Evolutionary conservation across 2,329 filamentous ascomycete genomes (phyloP), one percentile per base, ranked within the genome.

Genomic region (Claviceps sorghi): DNA sequence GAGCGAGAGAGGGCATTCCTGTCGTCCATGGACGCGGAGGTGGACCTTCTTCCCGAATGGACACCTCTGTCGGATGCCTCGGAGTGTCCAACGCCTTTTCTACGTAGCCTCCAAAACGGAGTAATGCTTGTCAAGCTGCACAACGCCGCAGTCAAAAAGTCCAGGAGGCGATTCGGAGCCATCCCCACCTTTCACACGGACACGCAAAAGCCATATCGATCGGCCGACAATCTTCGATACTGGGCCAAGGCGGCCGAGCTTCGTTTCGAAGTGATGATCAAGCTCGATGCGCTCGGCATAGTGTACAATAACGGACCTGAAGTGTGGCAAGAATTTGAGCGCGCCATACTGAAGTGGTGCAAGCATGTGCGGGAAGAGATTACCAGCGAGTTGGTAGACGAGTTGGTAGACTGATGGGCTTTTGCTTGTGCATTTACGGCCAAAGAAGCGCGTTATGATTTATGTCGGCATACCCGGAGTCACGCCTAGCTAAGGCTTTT

Each of bases 181-280:
- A 96, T 98, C 63, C 88, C 88, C 53, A 78, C 79, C 10, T 96
- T 85, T 67, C 93, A 97, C 66, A 83, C 82, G n/a, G 89, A 98
- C 66, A 91, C 93, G 10, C 83, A 82, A 55, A 97, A 97, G 69
- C 93, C 93, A 0, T 98, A 98, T 66, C 84, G 93, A 48, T 84
- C 84, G 56, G 88, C 90, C 3, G 93, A 98, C 60, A 98, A 98
- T 65, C 75, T 98, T 56, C 81, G 89, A 42, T 98, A 86, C 73
- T 98, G 93, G 91, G 79, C 86, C 68, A 98, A 98, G 72, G 93
- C 91, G 1, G 89, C 90, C 8, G 90, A 98, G 70, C 75, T 97
- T 54, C 82, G 93, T 52, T 98, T 91, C 83, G 93, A 97, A 68
- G 79, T 90, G 41, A 78, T 86, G 59, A 74, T 97, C 50, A 80